These are phyloP conservation scores for Sporothrix brunneoviolacea DNA, from an alignment of 2,329 filamentous ascomycete genomes.

Conservation along the genomic window DNA sequence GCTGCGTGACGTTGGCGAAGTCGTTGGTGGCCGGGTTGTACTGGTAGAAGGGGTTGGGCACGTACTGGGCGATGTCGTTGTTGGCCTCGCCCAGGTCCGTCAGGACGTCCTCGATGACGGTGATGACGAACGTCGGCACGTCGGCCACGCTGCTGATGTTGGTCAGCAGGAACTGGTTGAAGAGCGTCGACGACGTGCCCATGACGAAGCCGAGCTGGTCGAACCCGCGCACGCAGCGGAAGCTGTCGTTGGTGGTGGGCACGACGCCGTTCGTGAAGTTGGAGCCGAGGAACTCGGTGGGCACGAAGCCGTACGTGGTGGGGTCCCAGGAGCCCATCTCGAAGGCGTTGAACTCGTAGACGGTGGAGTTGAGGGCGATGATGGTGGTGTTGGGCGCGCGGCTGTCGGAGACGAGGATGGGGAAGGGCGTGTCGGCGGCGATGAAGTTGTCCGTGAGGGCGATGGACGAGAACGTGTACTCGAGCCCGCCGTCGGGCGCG, in stretches of 20 bases:
- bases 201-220: conserved; percentile 80
- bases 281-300: conserved; percentile 54
- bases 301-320: conserved; percentile 53
- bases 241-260: conserved; percentile 41
- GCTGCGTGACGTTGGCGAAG: conserved; percentile 28
- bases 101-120: conserved; percentile 47
- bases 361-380: conserved; percentile 49
- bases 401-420: conserved; percentile 43
- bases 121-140: conserved; percentile 43
- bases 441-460: conserved; percentile 37
- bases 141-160: conserved; percentile 44
- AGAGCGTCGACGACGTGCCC: conserved; percentile 78
- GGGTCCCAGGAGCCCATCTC: conserved; percentile 61
- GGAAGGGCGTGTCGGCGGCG: conserved; percentile 38
- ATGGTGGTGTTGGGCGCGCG: conserved; percentile 38
- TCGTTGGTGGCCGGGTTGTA: conserved; percentile 39
- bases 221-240: conserved; percentile 66
- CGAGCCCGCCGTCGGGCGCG: conserved; percentile 63
- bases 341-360: conserved; percentile 60
- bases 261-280: conserved; percentile 50
- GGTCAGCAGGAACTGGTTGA: conserved; percentile 68
- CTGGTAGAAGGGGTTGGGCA: conserved; percentile 53
- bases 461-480: conserved; percentile 73
- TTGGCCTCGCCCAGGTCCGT: conserved; percentile 44
- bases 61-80: conserved; percentile 46